phyloP scores from a whole-genome alignment of 2,329 filamentous ascomycete species.

The Ophiocordyceps polyrhachis-furcata region DNA sequence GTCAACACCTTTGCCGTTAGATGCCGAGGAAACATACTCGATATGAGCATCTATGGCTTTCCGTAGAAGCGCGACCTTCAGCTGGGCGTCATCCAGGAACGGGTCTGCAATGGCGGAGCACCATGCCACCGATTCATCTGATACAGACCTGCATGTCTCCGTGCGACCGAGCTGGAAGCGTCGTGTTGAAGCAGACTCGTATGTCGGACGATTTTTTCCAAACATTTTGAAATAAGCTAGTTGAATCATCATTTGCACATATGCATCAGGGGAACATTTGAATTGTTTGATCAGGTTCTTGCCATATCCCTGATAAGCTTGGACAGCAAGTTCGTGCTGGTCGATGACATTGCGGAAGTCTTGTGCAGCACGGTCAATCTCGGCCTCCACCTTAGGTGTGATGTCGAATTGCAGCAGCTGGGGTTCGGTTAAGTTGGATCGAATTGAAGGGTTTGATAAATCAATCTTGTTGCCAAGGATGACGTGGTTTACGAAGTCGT shows the following conservation, averaged over 20 bases:
- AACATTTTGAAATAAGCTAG: slow-evolving; percentile 98
- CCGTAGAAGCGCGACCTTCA: slow-evolving; percentile 55
- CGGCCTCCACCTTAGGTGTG: slow-evolving; percentile 50
- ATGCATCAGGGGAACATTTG: slow-evolving; percentile 93
- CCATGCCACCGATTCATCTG: slow-evolving; percentile 79
- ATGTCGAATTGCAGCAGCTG: slow-evolving; percentile 60
- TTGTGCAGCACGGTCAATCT: slow-evolving; percentile 58
- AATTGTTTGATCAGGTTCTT: slow-evolving; percentile 99
- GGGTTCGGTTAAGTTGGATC: slow-evolving; percentile 72
- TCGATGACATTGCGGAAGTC: slow-evolving; percentile 72
- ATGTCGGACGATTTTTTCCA: slow-evolving; percentile 91
- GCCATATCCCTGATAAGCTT: slow-evolving; percentile 93
- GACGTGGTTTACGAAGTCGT: slow-evolving; percentile 80
- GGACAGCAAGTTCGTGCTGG: slow-evolving; percentile 78
- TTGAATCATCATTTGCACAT: slow-evolving; percentile 97
- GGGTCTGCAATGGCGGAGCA: slow-evolving; percentile 71
- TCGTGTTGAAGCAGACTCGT: slow-evolving; percentile 87
- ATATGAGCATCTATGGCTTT: slow-evolving; percentile 66
- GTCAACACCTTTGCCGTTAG: slow-evolving; percentile 85
- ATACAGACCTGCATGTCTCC: slow-evolving; percentile 85
- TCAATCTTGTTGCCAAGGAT: slow-evolving; percentile 94
- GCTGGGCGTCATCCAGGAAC: slow-evolving; percentile 37
- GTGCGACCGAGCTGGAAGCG: slow-evolving; percentile 94
- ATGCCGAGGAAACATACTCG: slow-evolving; percentile 78
- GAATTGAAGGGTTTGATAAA: slow-evolving; percentile 58